Evolutionary conservation across 1,139 yeast species (phyloP).

Genomic region (Candida sp.): DNA sequence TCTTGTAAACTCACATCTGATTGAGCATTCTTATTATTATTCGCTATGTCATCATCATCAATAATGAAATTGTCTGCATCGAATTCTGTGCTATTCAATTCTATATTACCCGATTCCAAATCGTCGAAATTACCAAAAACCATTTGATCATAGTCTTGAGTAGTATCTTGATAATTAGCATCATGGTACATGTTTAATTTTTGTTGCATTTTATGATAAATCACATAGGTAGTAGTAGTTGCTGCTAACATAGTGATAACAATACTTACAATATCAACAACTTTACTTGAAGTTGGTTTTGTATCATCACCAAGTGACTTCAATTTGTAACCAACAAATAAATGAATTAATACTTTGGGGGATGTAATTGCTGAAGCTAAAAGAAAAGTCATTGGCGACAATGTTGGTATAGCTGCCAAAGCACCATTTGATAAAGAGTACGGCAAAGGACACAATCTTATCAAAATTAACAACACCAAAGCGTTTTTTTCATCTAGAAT

Average conservation of each 20-base stretch:
- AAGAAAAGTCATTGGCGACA: constrained; percentile 58
- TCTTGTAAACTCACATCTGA: not conserved
- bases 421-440: constrained; percentile 93
- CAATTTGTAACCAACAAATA: constrained; percentile 78
- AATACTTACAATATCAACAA: constrained; percentile 65
- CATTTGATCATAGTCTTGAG: constrained; percentile 25
- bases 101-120: constrained; percentile 25
- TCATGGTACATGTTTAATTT: constrained; percentile 33
- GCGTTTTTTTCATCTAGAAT: constrained; percentile 65
- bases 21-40: not conserved
- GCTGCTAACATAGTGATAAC: constrained; percentile 56
- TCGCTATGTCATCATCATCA: constrained; percentile 22
- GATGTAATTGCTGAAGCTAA: constrained; percentile 73
- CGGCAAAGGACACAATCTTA: constrained; percentile 89
- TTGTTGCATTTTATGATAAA: constrained; percentile 60
- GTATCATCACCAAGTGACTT: constrained; percentile 63
- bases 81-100: constrained; percentile 30
- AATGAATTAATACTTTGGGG: constrained; percentile 75
- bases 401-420: constrained; percentile 78
- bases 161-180: constrained; percentile 5
- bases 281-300: constrained; percentile 46
- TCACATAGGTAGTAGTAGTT: constrained; percentile 61
- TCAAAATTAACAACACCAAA: constrained; percentile 61
- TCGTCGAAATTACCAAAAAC: constrained; percentile 43
- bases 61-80: constrained; percentile 39